A percentile compares a stretch with the other conserved stretches of the same genome.
Conservation (phyloP, 1,284 basidiomycete genomes). For the Laetiporus sulphureus region DNA sequence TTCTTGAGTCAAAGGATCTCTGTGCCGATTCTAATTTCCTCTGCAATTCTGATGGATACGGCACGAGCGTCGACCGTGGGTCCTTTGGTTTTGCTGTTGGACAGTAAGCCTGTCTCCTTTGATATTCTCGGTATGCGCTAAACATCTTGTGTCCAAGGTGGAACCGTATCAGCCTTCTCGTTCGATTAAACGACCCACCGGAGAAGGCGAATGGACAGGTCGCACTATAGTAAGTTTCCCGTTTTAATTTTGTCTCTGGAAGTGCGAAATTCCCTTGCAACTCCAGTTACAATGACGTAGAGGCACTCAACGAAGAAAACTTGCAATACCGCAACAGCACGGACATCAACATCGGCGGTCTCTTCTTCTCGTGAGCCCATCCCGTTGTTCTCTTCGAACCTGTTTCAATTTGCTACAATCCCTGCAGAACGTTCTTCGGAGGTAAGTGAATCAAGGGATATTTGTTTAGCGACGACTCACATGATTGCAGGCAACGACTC, state of each 20-base stretch:
- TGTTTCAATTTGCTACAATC: not conserved
- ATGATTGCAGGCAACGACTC: constrained; percentile 45
- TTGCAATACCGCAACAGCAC: constrained; percentile 20
- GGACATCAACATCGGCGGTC: constrained; percentile 39
- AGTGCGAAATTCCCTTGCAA: no score
- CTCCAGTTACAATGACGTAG: constrained; percentile 26
- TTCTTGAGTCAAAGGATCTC: constrained; percentile 19
- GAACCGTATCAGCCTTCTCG: constrained; percentile 24
- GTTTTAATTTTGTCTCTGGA: no score
- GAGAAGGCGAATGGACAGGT: constrained; percentile 24
- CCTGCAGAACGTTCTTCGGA: constrained; percentile 65
- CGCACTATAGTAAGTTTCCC: constrained; percentile 23
- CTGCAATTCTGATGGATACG: constrained; percentile 36
- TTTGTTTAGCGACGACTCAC: not conserved
- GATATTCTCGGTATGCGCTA: no score
- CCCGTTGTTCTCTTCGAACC: not conserved
- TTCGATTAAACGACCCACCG: constrained; percentile 22
- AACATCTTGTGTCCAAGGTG: constrained; percentile 14
- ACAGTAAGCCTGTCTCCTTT: constrained; percentile 42
- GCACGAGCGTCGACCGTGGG: constrained; percentile 35
- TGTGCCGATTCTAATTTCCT: constrained; percentile 20
- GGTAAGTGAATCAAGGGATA: constrained; percentile 28
- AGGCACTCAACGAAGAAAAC: constrained; percentile 18
- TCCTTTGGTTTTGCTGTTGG: constrained; percentile 36
- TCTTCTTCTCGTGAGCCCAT: constrained; percentile 30